Evolutionary conservation across 2,329 filamentous ascomycete species (phyloP), one percentile per base, ranked within the genome.

Genomic region (Thermothelomyces thermophilus): DNA sequence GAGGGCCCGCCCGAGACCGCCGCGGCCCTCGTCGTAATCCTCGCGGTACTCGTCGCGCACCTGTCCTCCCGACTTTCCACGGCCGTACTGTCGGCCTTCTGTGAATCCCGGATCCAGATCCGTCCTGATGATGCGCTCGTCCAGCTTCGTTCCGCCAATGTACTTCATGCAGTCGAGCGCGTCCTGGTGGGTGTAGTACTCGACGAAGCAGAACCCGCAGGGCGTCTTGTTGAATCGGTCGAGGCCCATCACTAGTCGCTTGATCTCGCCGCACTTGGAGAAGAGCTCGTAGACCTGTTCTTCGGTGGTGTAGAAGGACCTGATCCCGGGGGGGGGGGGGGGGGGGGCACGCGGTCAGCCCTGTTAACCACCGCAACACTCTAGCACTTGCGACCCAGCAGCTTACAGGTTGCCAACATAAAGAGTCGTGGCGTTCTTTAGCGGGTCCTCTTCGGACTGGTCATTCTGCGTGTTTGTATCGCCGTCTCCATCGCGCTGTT

Each of bases 81-180:
- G 83, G 55, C 90, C 93, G 67, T 96, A 98, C 72, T 98, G 93
- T 53, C 93, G 81, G 6, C 93, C 93, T 73, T 98, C 93, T 60
- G 90, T 83, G 61, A 98, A 98, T 2, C 93, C 93, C 28, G 94
- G 90, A 64, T 98, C 93, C 42, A 97, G 70, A 72, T 98, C 93
- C 20, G 91, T 95, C 53, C 93, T 80, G 64, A 98, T 96, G 64
- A 98, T 85, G 61, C 93, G 84, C 76, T 98, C 93, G 68, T 98
- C 93, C 40, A 98, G 80, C 74, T 98, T 98, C 31, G 93, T 98
- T 51, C 93, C 93, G 49, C 93, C 93, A 63, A 98, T 85, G 67
- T 97, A 98, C 72, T 97, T 98, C 83, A 98, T 84, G 70, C 91
- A 97, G 68, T 98, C 93, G 43, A 98, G 78, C 8, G 93, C 93